Conservation (phyloP, 2,329 filamentous ascomycete species). For the Verticillium albo-atrum region DNA sequence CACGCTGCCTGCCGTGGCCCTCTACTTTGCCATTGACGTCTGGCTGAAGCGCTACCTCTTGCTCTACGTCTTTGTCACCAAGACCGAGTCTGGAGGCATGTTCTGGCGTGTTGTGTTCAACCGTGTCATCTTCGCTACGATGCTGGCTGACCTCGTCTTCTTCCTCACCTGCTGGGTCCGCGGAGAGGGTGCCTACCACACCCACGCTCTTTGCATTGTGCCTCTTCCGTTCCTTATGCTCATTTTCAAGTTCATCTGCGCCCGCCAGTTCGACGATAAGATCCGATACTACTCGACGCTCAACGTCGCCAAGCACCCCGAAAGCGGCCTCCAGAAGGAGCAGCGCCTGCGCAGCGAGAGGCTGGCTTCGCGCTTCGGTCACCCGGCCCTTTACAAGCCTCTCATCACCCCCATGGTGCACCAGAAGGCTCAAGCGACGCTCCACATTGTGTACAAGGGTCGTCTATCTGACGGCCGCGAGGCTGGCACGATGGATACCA, state of each 20-base stretch:
- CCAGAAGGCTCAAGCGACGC: conserved; percentile 79
- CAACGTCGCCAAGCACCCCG: conserved; percentile 43
- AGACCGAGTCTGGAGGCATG: conserved; percentile 89
- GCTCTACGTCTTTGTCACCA: conserved; percentile 92
- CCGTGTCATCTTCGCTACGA: conserved; percentile 76
- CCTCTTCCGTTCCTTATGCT: conserved; percentile 77
- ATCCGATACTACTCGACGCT: conserved; percentile 76
- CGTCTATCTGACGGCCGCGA: conserved; percentile 66
- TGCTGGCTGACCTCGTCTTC: conserved; percentile 75
- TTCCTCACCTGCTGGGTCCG: conserved; percentile 71
- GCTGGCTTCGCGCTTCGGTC: conserved; percentile 75
- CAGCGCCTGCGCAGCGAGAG: conserved; percentile 58
- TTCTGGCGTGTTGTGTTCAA: conserved; percentile 94
- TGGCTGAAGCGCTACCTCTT: conserved; percentile 94
- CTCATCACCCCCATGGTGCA: conserved; percentile 95
- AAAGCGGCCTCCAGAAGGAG: conserved; percentile 45
- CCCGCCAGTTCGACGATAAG: conserved; percentile 68
- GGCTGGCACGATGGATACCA: conserved; percentile 49
- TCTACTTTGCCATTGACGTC: conserved; percentile 86
- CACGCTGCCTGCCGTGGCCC: conserved; percentile 75
- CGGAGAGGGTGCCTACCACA: conserved; percentile 51
- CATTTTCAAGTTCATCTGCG: conserved; percentile 84
- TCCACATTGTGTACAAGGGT: conserved; percentile 82
- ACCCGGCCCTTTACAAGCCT: conserved; percentile 84
- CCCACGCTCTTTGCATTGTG: conserved; percentile 60